A percentile compares a stretch with the other conserved stretches of the same genome.
phyloP scores from a whole-genome alignment of 2,329 filamentous ascomycete species.

The Stagonosporopsis rhizophila region DNA sequence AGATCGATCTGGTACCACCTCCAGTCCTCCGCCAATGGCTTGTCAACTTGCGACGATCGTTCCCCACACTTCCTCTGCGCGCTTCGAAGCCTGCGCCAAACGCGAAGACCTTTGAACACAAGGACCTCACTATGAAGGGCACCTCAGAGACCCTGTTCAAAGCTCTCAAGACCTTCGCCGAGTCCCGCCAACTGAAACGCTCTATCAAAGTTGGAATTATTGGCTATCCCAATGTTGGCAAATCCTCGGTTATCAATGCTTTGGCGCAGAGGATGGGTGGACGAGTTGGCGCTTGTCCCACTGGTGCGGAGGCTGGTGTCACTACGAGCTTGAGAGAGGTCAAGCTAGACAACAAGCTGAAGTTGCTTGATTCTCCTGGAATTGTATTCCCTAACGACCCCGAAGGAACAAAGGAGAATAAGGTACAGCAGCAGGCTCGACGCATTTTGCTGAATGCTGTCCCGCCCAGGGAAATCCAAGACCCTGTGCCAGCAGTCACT shows the following conservation, averaged over 20 bases:
- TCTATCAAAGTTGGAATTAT: constrained; percentile 92
- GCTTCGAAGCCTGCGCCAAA: constrained; percentile 83
- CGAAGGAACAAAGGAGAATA: constrained; percentile 56
- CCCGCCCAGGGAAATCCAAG: constrained; percentile 91
- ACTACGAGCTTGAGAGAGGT: constrained; percentile 88
- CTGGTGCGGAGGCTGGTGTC: constrained; percentile 89
- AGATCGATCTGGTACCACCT: constrained; percentile 89
- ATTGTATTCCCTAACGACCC: constrained; percentile 83
- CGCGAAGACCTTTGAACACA: constrained; percentile 90
- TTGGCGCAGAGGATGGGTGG: constrained; percentile 78
- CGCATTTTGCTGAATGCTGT: constrained; percentile 89
- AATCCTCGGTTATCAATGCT: constrained; percentile 95
- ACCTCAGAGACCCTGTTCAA: constrained; percentile 87
- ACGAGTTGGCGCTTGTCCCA: constrained; percentile 76
- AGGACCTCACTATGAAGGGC: constrained; percentile 83
- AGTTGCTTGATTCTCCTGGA: constrained; percentile 90
- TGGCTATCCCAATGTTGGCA: constrained; percentile 94
- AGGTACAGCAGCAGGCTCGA: constrained; percentile 78
- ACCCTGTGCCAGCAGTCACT: constrained; percentile 85
- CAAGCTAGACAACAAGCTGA: constrained; percentile 94
- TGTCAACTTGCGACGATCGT: constrained; percentile 81
- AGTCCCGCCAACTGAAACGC: constrained; percentile 83
- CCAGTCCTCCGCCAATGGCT: constrained; percentile 86
- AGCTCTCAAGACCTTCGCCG: constrained; percentile 87
- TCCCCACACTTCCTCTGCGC: constrained; percentile 88